Base-by-base conservation (phyloP, 306 rosid genomes). In the Vigna angularis region DNA sequence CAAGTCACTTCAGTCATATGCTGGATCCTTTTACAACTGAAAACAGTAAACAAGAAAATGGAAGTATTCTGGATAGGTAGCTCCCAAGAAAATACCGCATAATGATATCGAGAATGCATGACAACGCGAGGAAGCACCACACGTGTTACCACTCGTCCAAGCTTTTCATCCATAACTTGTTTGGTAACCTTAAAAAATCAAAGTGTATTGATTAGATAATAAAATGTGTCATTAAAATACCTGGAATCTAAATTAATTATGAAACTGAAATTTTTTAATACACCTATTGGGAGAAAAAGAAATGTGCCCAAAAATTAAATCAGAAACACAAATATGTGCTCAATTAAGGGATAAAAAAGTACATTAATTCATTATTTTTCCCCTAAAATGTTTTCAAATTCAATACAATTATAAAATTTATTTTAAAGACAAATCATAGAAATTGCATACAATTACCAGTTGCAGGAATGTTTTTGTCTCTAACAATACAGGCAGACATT, bases 121-220 rank as follows among this genome's bases (percentile, higher is more conserved):
- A 96, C 91, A 61, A 96, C 99, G 9, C 92, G 98, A 28, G 99
- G 99, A 90, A 96, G 99, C 83, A 96, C 93, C 79, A 96, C 99
- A 38, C 96, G 96, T 9, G 90, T 96, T 51, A 90, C 99, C 77
- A 85, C 78, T 55, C 99, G 94, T 66, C 99, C 96, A 83, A 96
- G 91, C 79, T 85, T 91, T 80, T 93, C 97, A 88, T 96, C 99
- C 96, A 96, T 86, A 52, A 90, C 82, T 82, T 91, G 97, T 79
- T 90, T 89, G 10, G 97, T 93, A 76, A 96, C 98, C 99, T 96
- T 83, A 81, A 79, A 78, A 58, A 65, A 63, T 30, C 3, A 63
- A 83, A 53, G 70, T 55, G 70, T 70, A 70, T 70, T n/a, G 36
- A 51, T 59, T 34, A 67, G 50, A 34, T 68, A 76, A 47, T 55